These are phyloP conservation scores for Verticillium albo-atrum DNA, from an alignment of 2,329 filamentous ascomycete genomes.

Conservation along the genomic window DNA sequence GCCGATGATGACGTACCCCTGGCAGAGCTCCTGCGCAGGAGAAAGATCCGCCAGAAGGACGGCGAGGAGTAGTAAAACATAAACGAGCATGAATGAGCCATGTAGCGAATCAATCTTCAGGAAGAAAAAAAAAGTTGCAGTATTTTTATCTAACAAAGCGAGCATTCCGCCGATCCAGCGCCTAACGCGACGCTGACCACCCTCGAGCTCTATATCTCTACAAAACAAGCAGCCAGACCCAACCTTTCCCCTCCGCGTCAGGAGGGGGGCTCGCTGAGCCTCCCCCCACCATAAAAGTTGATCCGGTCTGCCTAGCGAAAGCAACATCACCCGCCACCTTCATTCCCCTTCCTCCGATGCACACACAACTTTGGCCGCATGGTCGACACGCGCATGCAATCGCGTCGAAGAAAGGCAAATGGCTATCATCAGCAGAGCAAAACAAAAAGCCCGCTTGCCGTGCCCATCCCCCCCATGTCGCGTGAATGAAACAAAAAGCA, in stretches of 20 bases:
- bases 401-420: too few relatives aligned
- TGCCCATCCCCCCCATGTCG: not conserved
- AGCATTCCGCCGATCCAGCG: not conserved
- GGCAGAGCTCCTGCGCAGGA: conserved; percentile 58
- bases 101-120: not conserved
- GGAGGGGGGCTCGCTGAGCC: too few relatives aligned
- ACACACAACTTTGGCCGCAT: not conserved
- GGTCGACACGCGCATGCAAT: not conserved
- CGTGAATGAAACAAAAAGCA: not conserved
- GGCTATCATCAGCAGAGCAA: not conserved
- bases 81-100: conserved; percentile 2
- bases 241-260: not conserved
- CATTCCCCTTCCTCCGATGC: not conserved
- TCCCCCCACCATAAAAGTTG: too few relatives aligned
- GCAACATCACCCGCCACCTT: not conserved
- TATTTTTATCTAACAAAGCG: not conserved
- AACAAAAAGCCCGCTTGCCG: not conserved
- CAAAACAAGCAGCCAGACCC: not conserved
- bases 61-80: conserved; percentile 21
- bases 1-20: conserved; percentile 62
- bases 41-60: conserved; percentile 34
- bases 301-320: not conserved
- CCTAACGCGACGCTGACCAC: not conserved
- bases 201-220: not conserved
- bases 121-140: not conserved